Conservation (phyloP, 1,139 yeast species). For the Eremothecium sinecaudum region DNA sequence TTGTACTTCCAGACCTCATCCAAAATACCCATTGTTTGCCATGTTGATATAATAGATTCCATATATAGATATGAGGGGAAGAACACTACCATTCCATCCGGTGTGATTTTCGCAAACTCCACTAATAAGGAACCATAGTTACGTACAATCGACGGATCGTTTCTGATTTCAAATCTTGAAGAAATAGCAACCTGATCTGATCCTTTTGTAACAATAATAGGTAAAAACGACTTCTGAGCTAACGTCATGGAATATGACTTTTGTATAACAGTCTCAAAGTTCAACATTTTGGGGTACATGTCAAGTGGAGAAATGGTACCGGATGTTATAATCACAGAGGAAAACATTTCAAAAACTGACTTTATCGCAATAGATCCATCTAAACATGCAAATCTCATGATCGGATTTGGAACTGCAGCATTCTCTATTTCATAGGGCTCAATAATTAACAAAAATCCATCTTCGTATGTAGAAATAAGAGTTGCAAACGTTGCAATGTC, state of each 20-base stretch:
- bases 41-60: constrained; percentile 96
- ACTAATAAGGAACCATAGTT: constrained; percentile 88
- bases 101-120: constrained; percentile 90
- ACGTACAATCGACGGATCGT: constrained; percentile 95
- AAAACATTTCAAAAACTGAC: constrained; percentile 89
- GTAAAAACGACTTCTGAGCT: constrained; percentile 84
- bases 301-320: constrained; percentile 98
- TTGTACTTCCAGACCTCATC: constrained; percentile 99
- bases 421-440: constrained; percentile 97
- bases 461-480: constrained; percentile 84
- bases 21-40: constrained; percentile 96
- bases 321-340: constrained; percentile 90
- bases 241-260: constrained; percentile 94
- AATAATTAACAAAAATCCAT: constrained; percentile 80
- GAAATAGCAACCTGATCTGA: constrained; percentile 96
- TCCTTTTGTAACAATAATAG: constrained; percentile 93
- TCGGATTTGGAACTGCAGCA: constrained; percentile 96
- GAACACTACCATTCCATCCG: constrained; percentile 96
- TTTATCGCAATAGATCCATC: constrained; percentile 98
- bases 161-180: constrained; percentile 91
- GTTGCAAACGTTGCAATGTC: constrained; percentile 98
- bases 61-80: constrained; percentile 93
- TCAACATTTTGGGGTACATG: constrained; percentile 96
- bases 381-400: constrained; percentile 85
- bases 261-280: constrained; percentile 88